A percentile compares a stretch with the other conserved stretches of the same genome.
Conservation (phyloP, 805 yeast genomes). For the Candida maris region DNA sequence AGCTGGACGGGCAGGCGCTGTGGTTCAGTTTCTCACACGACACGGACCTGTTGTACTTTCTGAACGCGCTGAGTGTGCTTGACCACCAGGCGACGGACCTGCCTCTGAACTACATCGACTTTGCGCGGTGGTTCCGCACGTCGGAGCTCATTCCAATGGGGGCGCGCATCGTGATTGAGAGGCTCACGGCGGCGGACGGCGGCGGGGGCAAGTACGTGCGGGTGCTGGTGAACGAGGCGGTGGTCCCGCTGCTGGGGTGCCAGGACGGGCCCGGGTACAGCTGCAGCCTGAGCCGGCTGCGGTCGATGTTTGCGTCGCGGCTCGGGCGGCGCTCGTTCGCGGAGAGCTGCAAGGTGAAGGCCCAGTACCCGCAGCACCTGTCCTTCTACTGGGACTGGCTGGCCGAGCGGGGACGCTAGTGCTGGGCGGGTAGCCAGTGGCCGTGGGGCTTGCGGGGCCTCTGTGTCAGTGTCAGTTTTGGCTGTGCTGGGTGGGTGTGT, state of each 20-base stretch:
- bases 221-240: constrained; percentile 50
- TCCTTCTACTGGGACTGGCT: constrained; percentile 29
- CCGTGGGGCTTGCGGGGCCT: no score
- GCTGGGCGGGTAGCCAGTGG: no score
- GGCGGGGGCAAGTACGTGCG: constrained; percentile 37
- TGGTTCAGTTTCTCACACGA: constrained; percentile 77
- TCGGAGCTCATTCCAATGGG: constrained; percentile 57
- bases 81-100: constrained; percentile 39
- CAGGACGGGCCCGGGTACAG: constrained; percentile 54
- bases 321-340: constrained; percentile 8
- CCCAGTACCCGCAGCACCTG: constrained; percentile 16
- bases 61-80: constrained; percentile 62
- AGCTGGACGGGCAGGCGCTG: constrained; percentile 32
- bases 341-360: constrained; percentile 17
- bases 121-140: constrained; percentile 39
- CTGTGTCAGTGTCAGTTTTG: no score
- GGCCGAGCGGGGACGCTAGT: background rate
- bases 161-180: constrained; percentile 48
- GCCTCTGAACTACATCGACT: constrained; percentile 36
- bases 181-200: constrained; percentile 27
- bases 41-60: constrained; percentile 55
- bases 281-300: constrained; percentile 27
- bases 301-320: constrained; percentile 9
- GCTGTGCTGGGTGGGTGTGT: no score
- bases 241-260: constrained; percentile 46